phyloP scores from a whole-genome alignment of 139 green algal genomes.

The Coelastrella sp. region DNA sequence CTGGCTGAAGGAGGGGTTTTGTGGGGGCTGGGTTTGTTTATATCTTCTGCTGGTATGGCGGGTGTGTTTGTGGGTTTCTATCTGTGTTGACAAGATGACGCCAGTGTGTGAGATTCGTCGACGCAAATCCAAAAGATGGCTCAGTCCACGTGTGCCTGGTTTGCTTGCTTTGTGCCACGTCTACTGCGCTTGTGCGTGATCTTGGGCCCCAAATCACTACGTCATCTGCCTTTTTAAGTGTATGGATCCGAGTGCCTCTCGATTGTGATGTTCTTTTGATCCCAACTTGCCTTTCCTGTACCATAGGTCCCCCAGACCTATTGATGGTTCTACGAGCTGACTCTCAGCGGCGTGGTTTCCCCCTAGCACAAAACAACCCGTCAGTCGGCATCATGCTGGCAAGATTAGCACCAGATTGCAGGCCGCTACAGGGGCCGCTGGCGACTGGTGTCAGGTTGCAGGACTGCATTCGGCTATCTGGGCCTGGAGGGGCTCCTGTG shows the following conservation, averaged over 20 bases:
- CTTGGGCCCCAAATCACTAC: too few relatives aligned
- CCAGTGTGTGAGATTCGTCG: too few relatives aligned
- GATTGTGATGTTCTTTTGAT: background rate
- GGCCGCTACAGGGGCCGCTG: constrained; percentile 2
- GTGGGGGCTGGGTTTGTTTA: too few relatives aligned
- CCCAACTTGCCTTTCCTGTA: background rate
- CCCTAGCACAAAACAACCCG: constrained; percentile 18
- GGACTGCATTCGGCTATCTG: constrained; percentile 30
- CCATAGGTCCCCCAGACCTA: constrained; percentile 22
- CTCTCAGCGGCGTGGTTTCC: constrained; percentile 42
- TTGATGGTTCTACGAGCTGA: constrained; percentile 35
- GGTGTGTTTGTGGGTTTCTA: too few relatives aligned
- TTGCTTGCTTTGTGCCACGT: too few relatives aligned
- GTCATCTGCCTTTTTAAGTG: background rate
- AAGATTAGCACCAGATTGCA: constrained; percentile 2
- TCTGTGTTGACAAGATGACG: too few relatives aligned
- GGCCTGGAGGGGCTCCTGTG: constrained; percentile 17
- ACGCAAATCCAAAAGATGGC: too few relatives aligned
- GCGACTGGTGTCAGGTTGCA: constrained; percentile 41
- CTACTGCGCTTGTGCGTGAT: too few relatives aligned
- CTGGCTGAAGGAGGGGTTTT: too few relatives aligned
- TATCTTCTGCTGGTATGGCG: too few relatives aligned
- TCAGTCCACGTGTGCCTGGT: too few relatives aligned
- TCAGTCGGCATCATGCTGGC: constrained; percentile 24
- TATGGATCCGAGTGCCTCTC: background rate